A percentile compares a stretch with the other conserved stretches of the same genome.
Evolutionary conservation across 2,329 filamentous ascomycete species (phyloP).

Genomic region (Alternaria rosae): DNA sequence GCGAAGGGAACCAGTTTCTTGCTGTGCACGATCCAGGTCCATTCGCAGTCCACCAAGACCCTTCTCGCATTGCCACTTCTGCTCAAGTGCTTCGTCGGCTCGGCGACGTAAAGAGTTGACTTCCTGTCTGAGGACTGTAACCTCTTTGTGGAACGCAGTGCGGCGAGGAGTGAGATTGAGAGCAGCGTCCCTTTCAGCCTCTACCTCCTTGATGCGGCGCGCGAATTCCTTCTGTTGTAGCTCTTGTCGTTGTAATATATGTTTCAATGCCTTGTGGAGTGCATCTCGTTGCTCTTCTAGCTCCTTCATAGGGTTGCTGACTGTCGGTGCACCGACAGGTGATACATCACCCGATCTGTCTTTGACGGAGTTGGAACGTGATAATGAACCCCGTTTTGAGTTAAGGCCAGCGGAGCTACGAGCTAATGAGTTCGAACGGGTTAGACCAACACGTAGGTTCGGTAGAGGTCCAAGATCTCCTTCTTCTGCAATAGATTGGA

Average conservation of each 20-base stretch:
- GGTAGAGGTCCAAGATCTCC: slow-evolving; percentile 48
- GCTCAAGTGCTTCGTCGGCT: slow-evolving; percentile 91
- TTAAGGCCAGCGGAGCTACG: slow-evolving; percentile 57
- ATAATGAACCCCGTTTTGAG: slow-evolving; percentile 57
- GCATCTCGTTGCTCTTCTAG: slow-evolving; percentile 94
- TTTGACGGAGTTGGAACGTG: slow-evolving; percentile 57
- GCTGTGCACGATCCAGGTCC: slow-evolving; percentile 93
- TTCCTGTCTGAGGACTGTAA: slow-evolving; percentile 79
- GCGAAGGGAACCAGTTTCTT: slow-evolving; percentile 86
- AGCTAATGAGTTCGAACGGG: slow-evolving; percentile 73
- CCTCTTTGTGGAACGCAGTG: slow-evolving; percentile 83
- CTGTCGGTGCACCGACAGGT: slow-evolving; percentile 61
- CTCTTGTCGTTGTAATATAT: slow-evolving; percentile 83
- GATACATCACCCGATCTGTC: slow-evolving; percentile 53
- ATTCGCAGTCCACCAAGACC: slow-evolving; percentile 88
- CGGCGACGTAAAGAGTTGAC: slow-evolving; percentile 83
- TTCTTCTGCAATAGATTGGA: slow-evolving; percentile 70
- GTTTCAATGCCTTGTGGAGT: slow-evolving; percentile 85
- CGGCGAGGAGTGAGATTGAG: slow-evolving; percentile 73
- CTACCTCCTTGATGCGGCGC: slow-evolving; percentile 79
- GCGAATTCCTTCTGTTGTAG: slow-evolving; percentile 82
- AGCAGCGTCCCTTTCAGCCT: slow-evolving; percentile 78
- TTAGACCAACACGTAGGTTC: slow-evolving; percentile 59
- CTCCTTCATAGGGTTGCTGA: slow-evolving; percentile 71
- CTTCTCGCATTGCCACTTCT: slow-evolving; percentile 96